Evolutionary conservation across 345 rosid genomes (phyloP).

Genomic region (Dovyalis caffra): DNA sequence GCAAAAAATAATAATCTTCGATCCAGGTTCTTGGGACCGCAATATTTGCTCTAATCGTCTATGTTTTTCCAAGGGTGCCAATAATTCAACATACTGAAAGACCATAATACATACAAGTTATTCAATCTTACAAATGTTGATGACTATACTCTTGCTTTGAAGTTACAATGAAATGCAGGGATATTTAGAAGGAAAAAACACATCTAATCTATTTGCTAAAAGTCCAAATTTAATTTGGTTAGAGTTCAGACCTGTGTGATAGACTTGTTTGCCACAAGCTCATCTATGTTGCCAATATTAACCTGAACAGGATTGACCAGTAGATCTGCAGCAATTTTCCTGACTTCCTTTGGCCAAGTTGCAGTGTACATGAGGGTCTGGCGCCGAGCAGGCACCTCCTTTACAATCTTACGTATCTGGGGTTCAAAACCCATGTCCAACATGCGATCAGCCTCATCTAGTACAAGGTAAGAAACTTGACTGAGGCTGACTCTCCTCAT

Average conservation of each 20-base stretch:
- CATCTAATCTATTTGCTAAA: not conserved
- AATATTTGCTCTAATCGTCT: constrained; percentile 87
- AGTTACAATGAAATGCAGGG: not conserved
- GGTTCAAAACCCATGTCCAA: constrained; percentile 99
- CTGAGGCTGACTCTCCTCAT: constrained; percentile 86
- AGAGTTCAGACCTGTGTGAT: constrained; percentile 74
- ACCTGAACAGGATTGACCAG: constrained; percentile 93
- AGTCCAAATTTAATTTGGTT: not conserved
- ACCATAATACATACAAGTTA: constrained; percentile 3
- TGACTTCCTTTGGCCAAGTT: constrained; percentile 97
- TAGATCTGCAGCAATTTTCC: constrained; percentile 95
- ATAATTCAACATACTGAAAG: constrained; percentile 69
- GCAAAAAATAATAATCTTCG: constrained; percentile 77
- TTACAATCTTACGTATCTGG: constrained; percentile 92
- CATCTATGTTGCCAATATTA: constrained; percentile 92
- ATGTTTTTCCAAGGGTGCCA: constrained; percentile 84
- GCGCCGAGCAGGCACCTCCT: constrained; percentile 84
- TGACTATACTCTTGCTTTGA: not conserved
- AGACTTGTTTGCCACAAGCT: constrained; percentile 98
- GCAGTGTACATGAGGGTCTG: constrained; percentile 99
- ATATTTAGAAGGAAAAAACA: not conserved
- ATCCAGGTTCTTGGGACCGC: constrained; percentile 84
- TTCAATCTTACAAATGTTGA: not conserved
- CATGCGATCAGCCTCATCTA: constrained; percentile 99
- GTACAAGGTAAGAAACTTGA: constrained; percentile 91